Percentiles rank a stretch among this genome's conserved stretches.
phyloP scores from a whole-genome alignment of 306 rosid genomes.

The Begonia masoniana region DNA sequence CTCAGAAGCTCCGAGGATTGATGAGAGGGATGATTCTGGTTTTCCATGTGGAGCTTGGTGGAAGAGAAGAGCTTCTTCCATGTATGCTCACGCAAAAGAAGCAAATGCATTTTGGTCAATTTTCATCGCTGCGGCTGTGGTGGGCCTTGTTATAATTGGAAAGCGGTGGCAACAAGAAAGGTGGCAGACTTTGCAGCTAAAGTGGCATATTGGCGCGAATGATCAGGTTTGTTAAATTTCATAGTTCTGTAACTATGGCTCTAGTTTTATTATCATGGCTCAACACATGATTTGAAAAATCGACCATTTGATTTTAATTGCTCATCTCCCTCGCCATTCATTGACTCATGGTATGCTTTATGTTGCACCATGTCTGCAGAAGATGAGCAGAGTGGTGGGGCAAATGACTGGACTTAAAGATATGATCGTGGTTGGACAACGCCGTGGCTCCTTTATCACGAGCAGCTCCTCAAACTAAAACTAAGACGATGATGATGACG shows the following conservation, averaged over 20 bases:
- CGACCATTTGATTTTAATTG: not conserved
- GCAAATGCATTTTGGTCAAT: constrained; percentile 84
- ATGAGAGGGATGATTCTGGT: constrained; percentile 22
- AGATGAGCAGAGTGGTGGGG: constrained; percentile 42
- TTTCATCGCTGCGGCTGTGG: constrained; percentile 80
- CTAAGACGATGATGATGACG: constrained; percentile 53
- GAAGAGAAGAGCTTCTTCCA: constrained; percentile 79
- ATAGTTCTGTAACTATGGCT: not conserved
- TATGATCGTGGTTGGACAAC: constrained; percentile 60
- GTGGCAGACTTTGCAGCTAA: constrained; percentile 60
- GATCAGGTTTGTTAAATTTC: constrained; percentile 33
- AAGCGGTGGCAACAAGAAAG: constrained; percentile 88
- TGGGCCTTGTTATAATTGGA: constrained; percentile 76
- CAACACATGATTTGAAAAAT: no score
- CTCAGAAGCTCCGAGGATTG: constrained; percentile 25
- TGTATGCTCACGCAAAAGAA: constrained; percentile 83
- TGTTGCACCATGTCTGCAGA: constrained; percentile 23
- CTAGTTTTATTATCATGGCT: not conserved
- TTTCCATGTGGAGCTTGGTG: constrained; percentile 98
- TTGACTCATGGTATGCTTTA: constrained; percentile 6
- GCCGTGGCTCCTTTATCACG: constrained; percentile 51
- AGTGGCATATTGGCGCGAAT: constrained; percentile 48
- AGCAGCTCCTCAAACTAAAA: constrained; percentile 40
- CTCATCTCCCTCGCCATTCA: constrained; percentile 3
- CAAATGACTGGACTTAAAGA: constrained; percentile 78